Conservation (phyloP, 2,329 filamentous ascomycete species). For the Xylaria sp. region DNA sequence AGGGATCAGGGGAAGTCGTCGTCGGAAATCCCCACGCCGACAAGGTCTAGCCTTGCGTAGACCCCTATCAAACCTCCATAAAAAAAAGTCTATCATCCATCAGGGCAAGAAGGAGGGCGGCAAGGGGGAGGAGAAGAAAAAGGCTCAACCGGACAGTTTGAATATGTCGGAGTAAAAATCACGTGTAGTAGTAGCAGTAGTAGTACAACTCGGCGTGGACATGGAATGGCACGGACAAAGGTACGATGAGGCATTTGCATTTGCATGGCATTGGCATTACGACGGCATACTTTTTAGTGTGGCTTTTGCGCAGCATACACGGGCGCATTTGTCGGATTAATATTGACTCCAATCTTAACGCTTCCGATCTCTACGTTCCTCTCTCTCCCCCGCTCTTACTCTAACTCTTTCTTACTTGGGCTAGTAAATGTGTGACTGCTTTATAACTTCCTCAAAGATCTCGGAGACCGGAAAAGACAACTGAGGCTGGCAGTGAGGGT, state of each 20-base stretch:
- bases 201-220: slow-evolving; percentile 25
- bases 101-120: too few species aligned
- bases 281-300: not conserved
- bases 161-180: slow-evolving; percentile 22
- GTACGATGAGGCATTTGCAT: slow-evolving; percentile 24
- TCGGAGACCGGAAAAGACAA: too few species aligned
- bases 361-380: too few species aligned
- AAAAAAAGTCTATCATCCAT: too few species aligned
- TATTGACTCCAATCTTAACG: slow-evolving; percentile 20
- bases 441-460: too few species aligned
- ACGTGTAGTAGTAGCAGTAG: too few species aligned
- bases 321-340: slow-evolving; percentile 11
- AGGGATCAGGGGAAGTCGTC: not conserved
- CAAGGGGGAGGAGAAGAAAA: not conserved
- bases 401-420: not conserved
- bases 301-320: slow-evolving; percentile 11
- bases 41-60: too few species aligned
- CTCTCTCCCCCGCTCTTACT: too few species aligned
- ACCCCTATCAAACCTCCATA: too few species aligned
- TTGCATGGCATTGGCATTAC: slow-evolving; percentile 24
- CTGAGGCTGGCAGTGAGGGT: too few species aligned
- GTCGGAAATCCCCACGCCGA: not conserved
- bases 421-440: too few species aligned
- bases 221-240: slow-evolving; percentile 16
- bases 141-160: slow-evolving; percentile 21